Conservation (phyloP, 2,329 filamentous ascomycete genomes). For the Blastomyces percursus region DNA sequence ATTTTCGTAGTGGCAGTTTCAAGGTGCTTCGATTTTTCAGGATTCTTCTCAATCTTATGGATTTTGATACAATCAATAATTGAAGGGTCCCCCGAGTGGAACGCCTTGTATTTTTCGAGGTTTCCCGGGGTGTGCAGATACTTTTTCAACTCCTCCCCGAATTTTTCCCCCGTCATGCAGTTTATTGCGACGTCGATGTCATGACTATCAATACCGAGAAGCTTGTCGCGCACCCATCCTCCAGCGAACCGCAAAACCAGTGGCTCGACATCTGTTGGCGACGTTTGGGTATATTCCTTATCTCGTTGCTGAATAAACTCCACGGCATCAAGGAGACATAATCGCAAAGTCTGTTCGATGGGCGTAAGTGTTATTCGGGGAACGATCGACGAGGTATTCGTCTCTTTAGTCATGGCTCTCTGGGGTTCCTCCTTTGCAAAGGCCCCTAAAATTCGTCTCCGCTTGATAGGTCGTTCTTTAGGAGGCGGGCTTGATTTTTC, state of each 20-base stretch:
- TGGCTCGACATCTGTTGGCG: constrained; percentile 10
- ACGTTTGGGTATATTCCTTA: constrained; percentile 30
- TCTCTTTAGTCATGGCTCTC: constrained; percentile 18
- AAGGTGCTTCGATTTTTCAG: constrained; percentile 91
- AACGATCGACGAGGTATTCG: constrained; percentile 11
- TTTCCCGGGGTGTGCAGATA: constrained; percentile 33
- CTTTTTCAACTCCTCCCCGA: constrained; percentile 34
- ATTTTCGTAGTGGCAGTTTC: constrained; percentile 82
- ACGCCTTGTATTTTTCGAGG: constrained; percentile 35
- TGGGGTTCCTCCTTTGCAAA: constrained; percentile 7
- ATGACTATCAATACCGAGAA: constrained; percentile 36
- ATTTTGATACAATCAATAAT: constrained; percentile 55
- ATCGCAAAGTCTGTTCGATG: constrained; percentile 59
- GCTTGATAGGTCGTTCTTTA: constrained; percentile 23
- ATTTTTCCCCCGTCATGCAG: constrained; percentile 40
- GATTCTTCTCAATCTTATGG: constrained; percentile 83
- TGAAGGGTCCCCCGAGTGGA: constrained; percentile 35
- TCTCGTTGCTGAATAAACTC: constrained; percentile 44
- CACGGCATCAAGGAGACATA: constrained; percentile 74
- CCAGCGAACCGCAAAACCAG: constrained; percentile 39
- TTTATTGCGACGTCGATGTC: constrained; percentile 42
- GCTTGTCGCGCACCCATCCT: constrained; percentile 42
- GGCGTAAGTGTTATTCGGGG: constrained; percentile 50
- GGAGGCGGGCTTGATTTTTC: constrained; percentile 13
- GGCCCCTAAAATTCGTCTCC: constrained; percentile 22